A percentile compares a stretch with the other conserved stretches of the same genome.
phyloP scores from a whole-genome alignment of 371 early-diverging fungal species.

The Capillidium rhysosporum region DNA sequence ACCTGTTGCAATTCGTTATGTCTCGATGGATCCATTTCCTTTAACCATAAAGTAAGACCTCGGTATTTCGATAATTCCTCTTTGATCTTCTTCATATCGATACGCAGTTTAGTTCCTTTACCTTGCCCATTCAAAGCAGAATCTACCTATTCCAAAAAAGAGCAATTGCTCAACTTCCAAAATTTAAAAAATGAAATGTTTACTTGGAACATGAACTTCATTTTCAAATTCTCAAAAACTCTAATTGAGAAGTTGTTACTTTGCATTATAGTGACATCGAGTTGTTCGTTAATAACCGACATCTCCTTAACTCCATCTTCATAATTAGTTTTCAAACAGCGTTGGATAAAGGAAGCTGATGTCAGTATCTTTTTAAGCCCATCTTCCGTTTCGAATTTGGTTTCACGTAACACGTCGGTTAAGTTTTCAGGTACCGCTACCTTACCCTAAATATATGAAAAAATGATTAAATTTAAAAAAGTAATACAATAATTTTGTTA shows the following conservation, averaged over 20 bases:
- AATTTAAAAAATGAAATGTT: neutral
- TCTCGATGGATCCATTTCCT: slow-evolving; percentile 69
- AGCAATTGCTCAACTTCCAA: neutral
- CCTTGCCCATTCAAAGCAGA: slow-evolving; percentile 25
- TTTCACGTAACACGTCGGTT: slow-evolving; percentile 50
- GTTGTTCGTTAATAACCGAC: slow-evolving; percentile 54
- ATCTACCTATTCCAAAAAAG: slow-evolving; percentile 22
- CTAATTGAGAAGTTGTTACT: slow-evolving; percentile 41
- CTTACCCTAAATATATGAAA: slow-evolving; percentile 13
- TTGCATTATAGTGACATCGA: slow-evolving; percentile 53
- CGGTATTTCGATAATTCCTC: slow-evolving; percentile 55
- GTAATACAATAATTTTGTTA: slow-evolving; percentile 18
- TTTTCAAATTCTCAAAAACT: slow-evolving; percentile 38
- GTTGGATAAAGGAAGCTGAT: slow-evolving; percentile 56
- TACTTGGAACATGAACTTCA: slow-evolving; percentile 38
- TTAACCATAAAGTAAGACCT: slow-evolving; percentile 77
- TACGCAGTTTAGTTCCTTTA: slow-evolving; percentile 18
- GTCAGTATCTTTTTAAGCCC: slow-evolving; percentile 60
- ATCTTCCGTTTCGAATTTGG: slow-evolving; percentile 54
- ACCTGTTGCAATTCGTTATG: slow-evolving; percentile 73
- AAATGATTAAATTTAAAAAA: neutral
- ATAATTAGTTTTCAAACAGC: slow-evolving; percentile 46
- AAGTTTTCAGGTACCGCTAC: slow-evolving; percentile 45
- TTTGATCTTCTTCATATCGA: slow-evolving; percentile 50
- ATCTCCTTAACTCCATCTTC: slow-evolving; percentile 37